phyloP scores from a whole-genome alignment of 1,284 basidiomycete species.

The Apiotrichum domesticum region DNA sequence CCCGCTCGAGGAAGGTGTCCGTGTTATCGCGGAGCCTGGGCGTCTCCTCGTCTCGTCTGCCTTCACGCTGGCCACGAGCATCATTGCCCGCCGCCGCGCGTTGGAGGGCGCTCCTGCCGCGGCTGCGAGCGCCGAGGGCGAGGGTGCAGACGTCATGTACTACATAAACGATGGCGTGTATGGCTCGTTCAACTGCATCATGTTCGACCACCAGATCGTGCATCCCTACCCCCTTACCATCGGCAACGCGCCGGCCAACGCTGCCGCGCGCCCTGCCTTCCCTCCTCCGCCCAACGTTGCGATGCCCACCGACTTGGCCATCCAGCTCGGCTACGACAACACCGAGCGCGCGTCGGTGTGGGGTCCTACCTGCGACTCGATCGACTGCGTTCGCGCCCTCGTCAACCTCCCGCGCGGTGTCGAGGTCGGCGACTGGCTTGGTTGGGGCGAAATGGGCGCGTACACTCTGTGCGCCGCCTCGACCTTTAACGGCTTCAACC shows the following conservation, averaged over 20 bases:
- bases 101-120: constrained; percentile 19
- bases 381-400: constrained; percentile 68
- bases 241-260: constrained; percentile 26
- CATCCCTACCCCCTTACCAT: constrained; percentile 70
- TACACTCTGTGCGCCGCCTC: constrained; percentile 88
- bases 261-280: constrained; percentile 39
- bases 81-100: constrained; percentile 76
- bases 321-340: constrained; percentile 46
- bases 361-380: constrained; percentile 80
- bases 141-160: constrained; percentile 54
- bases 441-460: constrained; percentile 86
- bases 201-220: constrained; percentile 87
- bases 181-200: constrained; percentile 94
- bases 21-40: constrained; percentile 94
- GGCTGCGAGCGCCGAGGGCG: constrained; percentile 23
- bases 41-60: constrained; percentile 89
- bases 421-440: constrained; percentile 83
- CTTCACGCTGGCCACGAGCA: constrained; percentile 86
- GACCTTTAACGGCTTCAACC: constrained; percentile 66
- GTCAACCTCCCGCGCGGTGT: constrained; percentile 60
- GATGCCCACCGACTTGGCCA: constrained; percentile 41
- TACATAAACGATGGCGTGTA: constrained; percentile 99
- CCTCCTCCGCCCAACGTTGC: constrained; percentile 46
- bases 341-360: constrained; percentile 51
- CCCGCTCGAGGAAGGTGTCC: constrained; percentile 64